Base-by-base conservation (phyloP, 768 basidiomycete species). In the Pholiota molesta region DNA sequence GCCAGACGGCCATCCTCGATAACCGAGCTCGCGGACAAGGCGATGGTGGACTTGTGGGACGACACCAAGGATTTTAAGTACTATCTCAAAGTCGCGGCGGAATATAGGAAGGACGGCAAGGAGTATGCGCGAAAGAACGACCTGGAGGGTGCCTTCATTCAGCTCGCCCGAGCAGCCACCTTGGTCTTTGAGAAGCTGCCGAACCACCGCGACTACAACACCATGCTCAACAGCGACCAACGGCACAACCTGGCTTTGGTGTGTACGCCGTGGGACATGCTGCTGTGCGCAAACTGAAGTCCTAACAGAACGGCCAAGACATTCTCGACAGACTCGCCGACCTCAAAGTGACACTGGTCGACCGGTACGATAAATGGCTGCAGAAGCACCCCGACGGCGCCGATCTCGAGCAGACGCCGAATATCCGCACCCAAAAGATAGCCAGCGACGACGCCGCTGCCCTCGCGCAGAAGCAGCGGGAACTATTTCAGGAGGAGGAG, bases 171-270 rank as follows among this genome's bases (percentile, higher is more conserved):
- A 62, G 89, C 91, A 9, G 91, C 91, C 0, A 91, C 89, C 0
- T 77, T 94, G 60, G 89, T 92, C 5, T 82, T 92, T 10, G 91
- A 94, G 77, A 88, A 84, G 65, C 77, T 94, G n/a, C 92, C 92
- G 0, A 75, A 78, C 1, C 92, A 94, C 75, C 77, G 80, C 57
- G 87, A 91, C 47, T 94, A 89, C 70, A 67, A 80, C 35, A 77
- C 76, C 0, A 72, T 86, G 49, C 72, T 94, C 66, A 87, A 72
- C 49, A 57, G 75, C 6, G 76, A 79, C 11, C 92, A 94, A 68
- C 81, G 87, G 56, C 77, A 84, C 55, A 91, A 91, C 72, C 80
- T 94, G 17, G 83, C 79, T 33, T 72, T 86, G 78, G 92, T 94
- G 73, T 74, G 91, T 86, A 40, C 53, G 6, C 19, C 6, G 23